Conservation (phyloP, 2,329 filamentous ascomycete genomes). For the Trichoderma sp. region DNA sequence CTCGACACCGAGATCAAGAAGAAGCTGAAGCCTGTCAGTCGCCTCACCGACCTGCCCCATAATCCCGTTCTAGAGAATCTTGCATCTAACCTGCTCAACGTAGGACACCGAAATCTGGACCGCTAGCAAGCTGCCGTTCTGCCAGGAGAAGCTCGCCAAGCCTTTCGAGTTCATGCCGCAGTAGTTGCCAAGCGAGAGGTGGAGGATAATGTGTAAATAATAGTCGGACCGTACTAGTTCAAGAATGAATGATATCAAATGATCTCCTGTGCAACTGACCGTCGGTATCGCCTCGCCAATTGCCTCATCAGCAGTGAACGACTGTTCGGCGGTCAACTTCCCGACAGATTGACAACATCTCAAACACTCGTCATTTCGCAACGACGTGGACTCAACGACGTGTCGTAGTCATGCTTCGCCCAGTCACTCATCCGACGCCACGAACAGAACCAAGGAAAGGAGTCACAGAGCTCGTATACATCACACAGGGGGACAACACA, state of each 20-base stretch:
- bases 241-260: background rate
- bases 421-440: no score
- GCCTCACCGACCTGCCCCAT: no score
- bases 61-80: no score
- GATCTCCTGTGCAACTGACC: background rate
- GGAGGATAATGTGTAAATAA: constrained; percentile 10
- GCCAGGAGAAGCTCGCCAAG: constrained; percentile 65
- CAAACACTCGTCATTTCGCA: no score
- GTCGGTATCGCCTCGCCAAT: background rate
- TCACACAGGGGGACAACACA: no score
- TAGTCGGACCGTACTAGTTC: background rate
- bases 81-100: constrained; percentile 19
- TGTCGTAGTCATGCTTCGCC: no score
- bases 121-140: constrained; percentile 68
- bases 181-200: constrained; percentile 39
- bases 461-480: no score
- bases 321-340: no score
- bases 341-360: no score
- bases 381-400: no score
- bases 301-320: no score
- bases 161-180: constrained; percentile 66
- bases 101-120: constrained; percentile 72
- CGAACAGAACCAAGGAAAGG: background rate
- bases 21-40: constrained; percentile 63
- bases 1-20: constrained; percentile 67